These are phyloP conservation scores for Heliosperma pusillum DNA, from an alignment of 148 eudicot species.

Conservation along the genomic window DNA sequence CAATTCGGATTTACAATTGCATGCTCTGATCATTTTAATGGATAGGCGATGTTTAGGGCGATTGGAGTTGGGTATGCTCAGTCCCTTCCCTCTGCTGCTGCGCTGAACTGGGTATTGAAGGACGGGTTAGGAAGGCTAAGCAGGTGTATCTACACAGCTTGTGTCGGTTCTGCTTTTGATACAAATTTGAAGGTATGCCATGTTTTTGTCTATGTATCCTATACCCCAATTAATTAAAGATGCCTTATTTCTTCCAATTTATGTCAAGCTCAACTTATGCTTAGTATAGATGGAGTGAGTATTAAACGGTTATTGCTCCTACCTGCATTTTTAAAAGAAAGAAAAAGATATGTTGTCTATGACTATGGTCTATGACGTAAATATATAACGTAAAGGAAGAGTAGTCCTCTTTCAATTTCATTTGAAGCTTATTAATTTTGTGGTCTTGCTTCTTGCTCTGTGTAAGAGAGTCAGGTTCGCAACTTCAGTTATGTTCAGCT, in stretches of 20 bases:
- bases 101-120: slow-evolving; percentile 90
- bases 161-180: slow-evolving; percentile 88
- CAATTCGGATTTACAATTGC: neutral
- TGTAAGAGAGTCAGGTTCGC: slow-evolving; percentile 81
- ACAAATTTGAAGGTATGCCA: slow-evolving; percentile 78
- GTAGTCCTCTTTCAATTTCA: slow-evolving; percentile 3
- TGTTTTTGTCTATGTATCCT: neutral
- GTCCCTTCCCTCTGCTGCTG: slow-evolving; percentile 91
- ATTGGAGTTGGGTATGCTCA: slow-evolving; percentile 86
- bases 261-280: neutral
- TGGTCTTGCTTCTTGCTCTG: slow-evolving; percentile 13
- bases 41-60: slow-evolving; percentile 93
- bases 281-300: neutral
- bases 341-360: no score
- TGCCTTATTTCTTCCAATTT: neutral
- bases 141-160: slow-evolving; percentile 88
- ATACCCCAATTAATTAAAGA: neutral
- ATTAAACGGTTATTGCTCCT: neutral
- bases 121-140: slow-evolving; percentile 96
- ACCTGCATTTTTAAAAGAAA: no score
- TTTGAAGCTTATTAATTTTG: slow-evolving; percentile 1
- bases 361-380: no score
- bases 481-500: slow-evolving; percentile 82
- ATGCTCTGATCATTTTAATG: slow-evolving; percentile 18
- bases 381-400: neutral